These are phyloP conservation scores for Podospora anserina DNA, from an alignment of 495 filamentous ascomycete genomes.

Conservation along the genomic window DNA sequence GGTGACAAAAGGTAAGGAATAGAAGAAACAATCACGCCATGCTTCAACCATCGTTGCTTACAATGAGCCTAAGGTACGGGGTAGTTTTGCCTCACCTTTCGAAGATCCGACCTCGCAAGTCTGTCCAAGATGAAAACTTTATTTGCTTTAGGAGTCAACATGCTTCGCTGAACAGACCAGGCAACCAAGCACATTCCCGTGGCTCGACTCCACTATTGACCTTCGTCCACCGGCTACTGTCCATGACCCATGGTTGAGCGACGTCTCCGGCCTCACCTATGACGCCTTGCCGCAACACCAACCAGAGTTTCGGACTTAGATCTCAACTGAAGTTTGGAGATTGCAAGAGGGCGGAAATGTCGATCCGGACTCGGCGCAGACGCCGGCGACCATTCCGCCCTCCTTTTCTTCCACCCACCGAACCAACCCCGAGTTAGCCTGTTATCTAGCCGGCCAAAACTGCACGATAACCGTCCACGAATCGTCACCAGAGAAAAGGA, in stretches of 20 bases:
- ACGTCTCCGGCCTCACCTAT: background rate
- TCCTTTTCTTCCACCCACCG: background rate
- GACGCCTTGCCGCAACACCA: no score
- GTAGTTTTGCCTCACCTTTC: no score
- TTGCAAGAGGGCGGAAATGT: background rate
- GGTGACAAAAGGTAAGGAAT: no score
- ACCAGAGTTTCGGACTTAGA: no score
- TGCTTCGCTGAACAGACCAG: background rate
- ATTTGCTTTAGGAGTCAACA: background rate
- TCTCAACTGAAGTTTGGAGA: background rate
- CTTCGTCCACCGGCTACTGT: background rate
- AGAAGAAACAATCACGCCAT: no score
- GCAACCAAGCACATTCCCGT: background rate
- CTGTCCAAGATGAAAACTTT: background rate
- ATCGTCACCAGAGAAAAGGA: background rate
- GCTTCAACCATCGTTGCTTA: no score
- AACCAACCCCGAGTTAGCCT: background rate
- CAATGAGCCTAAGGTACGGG: no score
- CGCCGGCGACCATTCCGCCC: background rate
- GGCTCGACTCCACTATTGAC: background rate
- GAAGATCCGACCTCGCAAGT: background rate
- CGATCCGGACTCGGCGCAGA: background rate
- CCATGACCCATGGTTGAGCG: background rate
- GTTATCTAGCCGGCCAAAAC: background rate
- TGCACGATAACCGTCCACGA: background rate